Base-by-base conservation (phyloP, 177 flowering plant species). In the Vitis hybrid region DNA sequence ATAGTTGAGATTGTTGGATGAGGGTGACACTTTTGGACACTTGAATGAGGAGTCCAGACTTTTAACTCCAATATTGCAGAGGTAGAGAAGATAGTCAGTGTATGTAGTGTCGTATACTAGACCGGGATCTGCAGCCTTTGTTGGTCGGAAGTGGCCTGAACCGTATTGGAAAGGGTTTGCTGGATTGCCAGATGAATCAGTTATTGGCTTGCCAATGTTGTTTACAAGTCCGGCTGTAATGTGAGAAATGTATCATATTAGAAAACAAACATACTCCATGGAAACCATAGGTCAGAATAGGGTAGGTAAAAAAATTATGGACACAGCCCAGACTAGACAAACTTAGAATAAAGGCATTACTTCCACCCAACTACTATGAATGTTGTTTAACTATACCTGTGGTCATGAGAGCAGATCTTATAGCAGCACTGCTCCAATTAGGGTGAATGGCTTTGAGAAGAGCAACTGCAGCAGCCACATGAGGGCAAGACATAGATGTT, bases 401-500 rank as follows among this genome's bases (percentile, higher is more conserved):
- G 56, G 99, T 95, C 84, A 93, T 86, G 27, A 95, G 77, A 12
- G 99, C 97, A 30, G 99, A 95, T 86, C 93, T 80, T 52, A 95
- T 77, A 8, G 98, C 98, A 13, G 98, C 93, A 64, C 86, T 83
- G 74, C 91, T 90, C 99, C 99, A 95, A n/a, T 52, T 50, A 2
- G 98, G 99, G 67, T 95, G 91, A 3, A 90, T 75, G 70, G 93
- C 93, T 72, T 77, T 86, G 66, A 95, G 72, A 27, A 93, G 90
- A 2, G 91, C 93, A 15, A 90, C 88, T 9, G 87, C 83, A 13
- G 82, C 97, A 3, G 91, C 84, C 1, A 93, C 88, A 74, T 93
- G 99, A 61, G 98, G 99, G 79, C 91, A 86, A 24, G 98, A 83
- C 98, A 95, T 95, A 5, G 97, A 95, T 61, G 99, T 95, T 49